These are phyloP conservation scores for Lactifluus echinatus DNA, from an alignment of 768 basidiomycete genomes.

Conservation along the genomic window DNA sequence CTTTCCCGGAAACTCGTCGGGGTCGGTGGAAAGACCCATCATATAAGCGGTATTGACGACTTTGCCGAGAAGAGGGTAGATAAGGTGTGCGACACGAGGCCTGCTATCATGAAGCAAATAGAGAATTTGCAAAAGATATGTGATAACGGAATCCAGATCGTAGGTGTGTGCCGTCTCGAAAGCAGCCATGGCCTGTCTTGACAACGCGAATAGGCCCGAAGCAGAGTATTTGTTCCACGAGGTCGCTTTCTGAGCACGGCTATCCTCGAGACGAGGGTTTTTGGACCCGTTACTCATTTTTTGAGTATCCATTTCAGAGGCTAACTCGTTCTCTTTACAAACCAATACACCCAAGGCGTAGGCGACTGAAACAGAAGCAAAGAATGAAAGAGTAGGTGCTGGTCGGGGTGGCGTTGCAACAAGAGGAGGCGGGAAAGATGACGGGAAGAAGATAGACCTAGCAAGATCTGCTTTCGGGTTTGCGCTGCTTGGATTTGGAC, in stretches of 20 bases:
- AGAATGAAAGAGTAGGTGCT: constrained; percentile 20
- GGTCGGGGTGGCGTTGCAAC: background rate
- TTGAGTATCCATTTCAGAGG: constrained; percentile 6
- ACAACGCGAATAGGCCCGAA: constrained; percentile 38
- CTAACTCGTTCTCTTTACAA: constrained; percentile 18
- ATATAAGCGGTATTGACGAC: constrained; percentile 56
- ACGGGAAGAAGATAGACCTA: constrained; percentile 18
- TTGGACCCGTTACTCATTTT: constrained; percentile 5
- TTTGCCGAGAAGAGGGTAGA: constrained; percentile 50
- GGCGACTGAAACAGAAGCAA: constrained; percentile 18
- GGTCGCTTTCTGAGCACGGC: constrained; percentile 1
- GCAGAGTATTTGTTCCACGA: constrained; percentile 17
- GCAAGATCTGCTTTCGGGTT: constrained; percentile 17
- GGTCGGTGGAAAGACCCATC: constrained; percentile 56
- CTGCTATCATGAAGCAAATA: constrained; percentile 45
- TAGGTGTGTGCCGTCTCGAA: constrained; percentile 37
- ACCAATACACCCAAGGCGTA: constrained; percentile 18
- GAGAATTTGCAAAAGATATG: constrained; percentile 50
- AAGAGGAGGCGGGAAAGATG: background rate
- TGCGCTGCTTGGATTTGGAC: background rate
- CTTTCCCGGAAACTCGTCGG: constrained; percentile 41
- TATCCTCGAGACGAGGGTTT: constrained; percentile 18
- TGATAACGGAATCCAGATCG: constrained; percentile 49
- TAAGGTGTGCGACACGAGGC: constrained; percentile 33
- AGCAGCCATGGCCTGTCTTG: constrained; percentile 38